phyloP scores from a whole-genome alignment of 345 rosid genomes.

The Pugionium cornutum region DNA sequence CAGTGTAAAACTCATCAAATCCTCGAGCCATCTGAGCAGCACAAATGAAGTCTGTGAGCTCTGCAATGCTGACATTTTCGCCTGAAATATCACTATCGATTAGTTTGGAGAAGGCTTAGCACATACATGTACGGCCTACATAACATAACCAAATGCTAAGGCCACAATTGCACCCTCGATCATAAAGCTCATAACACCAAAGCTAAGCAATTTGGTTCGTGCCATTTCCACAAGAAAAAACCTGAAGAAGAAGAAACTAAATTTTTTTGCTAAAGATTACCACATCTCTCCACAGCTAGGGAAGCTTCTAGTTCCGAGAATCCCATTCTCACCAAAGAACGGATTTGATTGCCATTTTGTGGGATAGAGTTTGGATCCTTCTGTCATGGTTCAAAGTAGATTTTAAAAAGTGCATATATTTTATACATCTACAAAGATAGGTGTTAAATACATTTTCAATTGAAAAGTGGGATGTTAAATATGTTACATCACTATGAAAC shows the following conservation, averaged over 20 bases:
- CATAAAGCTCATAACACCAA: conserved; percentile 9
- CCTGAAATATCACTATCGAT: conserved; percentile 48
- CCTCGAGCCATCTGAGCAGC: conserved; percentile 79
- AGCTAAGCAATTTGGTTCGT: conserved; percentile 2
- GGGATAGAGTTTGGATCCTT: conserved; percentile 39
- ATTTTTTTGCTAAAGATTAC: conserved; percentile 39
- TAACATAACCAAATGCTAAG: conserved; percentile 7
- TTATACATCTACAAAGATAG: background rate
- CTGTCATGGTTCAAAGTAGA: conserved; percentile 45
- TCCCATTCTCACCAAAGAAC: conserved; percentile 64
- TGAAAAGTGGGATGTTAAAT: background rate
- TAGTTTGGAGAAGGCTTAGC: conserved; percentile 1
- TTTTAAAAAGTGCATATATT: conserved; percentile 7
- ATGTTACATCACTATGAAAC: conserved; percentile 7
- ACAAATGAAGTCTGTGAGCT: conserved; percentile 73
- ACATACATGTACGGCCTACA: conserved; percentile 18
- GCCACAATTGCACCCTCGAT: background rate
- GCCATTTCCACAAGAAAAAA: conserved; percentile 5
- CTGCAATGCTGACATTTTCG: conserved; percentile 52
- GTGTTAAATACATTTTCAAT: conserved; percentile 11
- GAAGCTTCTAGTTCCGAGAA: conserved; percentile 61
- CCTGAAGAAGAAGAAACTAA: background rate
- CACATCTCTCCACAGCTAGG: conserved; percentile 85
- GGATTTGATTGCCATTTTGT: conserved; percentile 39
- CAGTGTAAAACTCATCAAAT: conserved; percentile 52